A percentile compares a stretch with the other conserved stretches of the same genome.
Conservation (phyloP, 139 green algal genomes). For the Helicosporidium sp. region DNA sequence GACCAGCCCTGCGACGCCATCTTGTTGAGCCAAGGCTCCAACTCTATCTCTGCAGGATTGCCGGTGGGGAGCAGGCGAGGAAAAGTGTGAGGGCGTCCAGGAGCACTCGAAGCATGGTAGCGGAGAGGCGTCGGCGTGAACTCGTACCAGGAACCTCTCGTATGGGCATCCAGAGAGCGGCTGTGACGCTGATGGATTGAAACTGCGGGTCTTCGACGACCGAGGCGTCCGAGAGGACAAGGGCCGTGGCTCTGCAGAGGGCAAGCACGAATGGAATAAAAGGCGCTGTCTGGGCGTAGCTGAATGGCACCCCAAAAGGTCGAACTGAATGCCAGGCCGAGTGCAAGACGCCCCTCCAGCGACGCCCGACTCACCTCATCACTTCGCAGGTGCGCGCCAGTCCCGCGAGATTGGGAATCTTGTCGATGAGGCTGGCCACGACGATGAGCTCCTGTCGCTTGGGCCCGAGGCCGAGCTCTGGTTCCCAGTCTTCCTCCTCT, state of each 20-base stretch:
- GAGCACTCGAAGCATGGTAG: too few species aligned
- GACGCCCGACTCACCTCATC: constrained; percentile 6
- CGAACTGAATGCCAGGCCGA: too few species aligned
- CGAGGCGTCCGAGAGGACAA: constrained; percentile 55
- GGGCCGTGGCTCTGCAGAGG: constrained; percentile 31
- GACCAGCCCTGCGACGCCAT: constrained; percentile 40
- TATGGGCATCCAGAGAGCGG: constrained; percentile 69
- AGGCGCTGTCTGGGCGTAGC: too few species aligned
- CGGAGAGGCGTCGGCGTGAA: too few species aligned
- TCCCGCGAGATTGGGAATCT: constrained; percentile 74
- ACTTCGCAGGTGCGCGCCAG: constrained; percentile 75
- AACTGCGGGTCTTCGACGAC: constrained; percentile 42
- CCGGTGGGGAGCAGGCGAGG: background rate
- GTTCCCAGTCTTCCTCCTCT: too few species aligned
- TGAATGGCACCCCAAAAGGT: too few species aligned
- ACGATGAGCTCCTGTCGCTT: constrained; percentile 63
- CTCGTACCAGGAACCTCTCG: too few species aligned
- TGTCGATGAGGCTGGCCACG: constrained; percentile 69
- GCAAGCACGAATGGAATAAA: too few species aligned
- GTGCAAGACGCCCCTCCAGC: too few species aligned
- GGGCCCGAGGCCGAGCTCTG: too few species aligned
- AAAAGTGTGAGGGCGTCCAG: too few species aligned
- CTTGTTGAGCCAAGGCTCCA: constrained; percentile 45
- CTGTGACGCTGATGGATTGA: constrained; percentile 56
- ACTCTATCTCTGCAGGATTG: constrained; percentile 8